A percentile compares a stretch with the other conserved stretches of the same genome.
Evolutionary conservation across 257 asterid species (phyloP).

Genomic region (Haberlea rhodopensis): DNA sequence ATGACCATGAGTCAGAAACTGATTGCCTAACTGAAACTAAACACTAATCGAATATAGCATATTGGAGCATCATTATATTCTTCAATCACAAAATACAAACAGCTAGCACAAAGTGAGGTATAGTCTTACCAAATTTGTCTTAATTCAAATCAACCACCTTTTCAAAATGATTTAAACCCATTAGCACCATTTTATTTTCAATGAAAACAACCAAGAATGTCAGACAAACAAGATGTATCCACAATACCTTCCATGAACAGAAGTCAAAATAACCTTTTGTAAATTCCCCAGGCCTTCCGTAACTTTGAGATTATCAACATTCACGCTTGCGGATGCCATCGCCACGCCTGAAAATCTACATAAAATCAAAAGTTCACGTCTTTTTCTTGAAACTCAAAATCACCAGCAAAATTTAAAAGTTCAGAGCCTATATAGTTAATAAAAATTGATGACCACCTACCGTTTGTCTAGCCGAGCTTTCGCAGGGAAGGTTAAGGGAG

Average conservation of each 20-base stretch:
- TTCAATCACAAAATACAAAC: not conserved
- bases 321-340: slow-evolving; percentile 67
- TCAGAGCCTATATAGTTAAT: not conserved
- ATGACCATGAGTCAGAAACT: no score
- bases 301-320: slow-evolving; percentile 53
- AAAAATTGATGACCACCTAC: slow-evolving; percentile 36
- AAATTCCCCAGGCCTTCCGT: slow-evolving; percentile 77
- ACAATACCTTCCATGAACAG: slow-evolving; percentile 75
- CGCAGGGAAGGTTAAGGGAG: slow-evolving; percentile 46
- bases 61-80: not conserved
- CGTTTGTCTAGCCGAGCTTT: slow-evolving; percentile 65
- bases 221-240: not conserved
- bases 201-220: not conserved
- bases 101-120: not conserved
- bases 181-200: not conserved
- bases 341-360: slow-evolving; percentile 59
- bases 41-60: no score
- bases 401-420: not conserved
- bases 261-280: slow-evolving; percentile 72
- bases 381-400: not conserved
- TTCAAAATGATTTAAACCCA: not conserved
- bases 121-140: not conserved
- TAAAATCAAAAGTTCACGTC: not conserved
- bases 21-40: no score
- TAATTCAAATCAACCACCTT: not conserved